Evolutionary conservation across 352 stramenopile genomes (phyloP), one percentile per base, ranked within the genome.

Genomic region (Phytopythium chamaehyphon): DNA sequence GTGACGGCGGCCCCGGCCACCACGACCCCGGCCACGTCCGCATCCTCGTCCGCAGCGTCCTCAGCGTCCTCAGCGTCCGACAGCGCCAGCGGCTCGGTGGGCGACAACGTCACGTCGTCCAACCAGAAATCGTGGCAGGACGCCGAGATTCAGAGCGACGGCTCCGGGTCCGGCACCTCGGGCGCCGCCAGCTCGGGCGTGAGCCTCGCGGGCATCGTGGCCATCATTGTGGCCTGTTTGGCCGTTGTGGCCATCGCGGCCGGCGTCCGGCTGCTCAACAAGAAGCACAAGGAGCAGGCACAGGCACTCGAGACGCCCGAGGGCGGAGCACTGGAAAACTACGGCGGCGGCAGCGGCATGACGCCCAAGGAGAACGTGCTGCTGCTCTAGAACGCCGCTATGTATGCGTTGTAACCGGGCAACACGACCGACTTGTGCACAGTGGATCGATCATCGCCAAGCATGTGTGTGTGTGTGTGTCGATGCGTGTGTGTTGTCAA

Each of bases 351-450:
- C 49, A 69, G 73, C 33, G 70, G 80, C 54, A 82, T 91, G 60
- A 91, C 80, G 57, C 80, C 80, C 39, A 91, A 91, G 66, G 80
- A 91, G 59, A 80, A 88, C 51, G 77, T 91, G 61, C 57, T 91
- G 52, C 69, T 91, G 58, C 68, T 91, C 54, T 91, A 91, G 28
- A n/a, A 33, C 28, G 28, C 28, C 28, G 28, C 28, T 33, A 85
- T 39, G 15, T 15, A 48, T 24, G 28, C 28, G 64, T 76, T 84
- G 83, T 77, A 52, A 69, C 54, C n/a, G 47, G 44, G 22, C 45
- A 40, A 40, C 36, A 56, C 42, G n/a, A 40, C 44, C 51, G 14
- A 51, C 33, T 31, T 31, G 37, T 40, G 48, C 54, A 18, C 44
- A 52, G 57, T 58, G 55, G n/a, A n/a, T 24, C 4, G 1, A 28